A percentile compares a stretch with the other conserved stretches of the same genome.
Evolutionary conservation across 129 eudicot species (phyloP).

Genomic region (Logfia minima): DNA sequence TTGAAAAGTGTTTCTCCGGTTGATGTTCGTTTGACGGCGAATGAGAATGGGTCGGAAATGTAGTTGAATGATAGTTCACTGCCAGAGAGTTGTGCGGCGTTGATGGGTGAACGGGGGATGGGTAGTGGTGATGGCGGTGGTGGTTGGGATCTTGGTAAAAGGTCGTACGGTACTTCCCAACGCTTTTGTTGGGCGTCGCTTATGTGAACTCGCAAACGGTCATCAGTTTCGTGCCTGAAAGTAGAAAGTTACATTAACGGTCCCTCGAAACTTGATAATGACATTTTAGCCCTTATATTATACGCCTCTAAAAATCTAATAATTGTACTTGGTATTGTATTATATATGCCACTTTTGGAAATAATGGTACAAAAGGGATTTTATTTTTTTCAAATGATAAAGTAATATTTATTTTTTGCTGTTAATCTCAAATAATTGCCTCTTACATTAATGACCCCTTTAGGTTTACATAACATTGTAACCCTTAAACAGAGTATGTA

Average conservation of each 20-base stretch:
- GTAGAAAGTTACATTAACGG: background rate
- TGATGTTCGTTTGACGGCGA: conserved; percentile 75
- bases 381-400: too few relatives aligned
- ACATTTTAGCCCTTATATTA: background rate
- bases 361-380: too few relatives aligned
- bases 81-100: conserved; percentile 44
- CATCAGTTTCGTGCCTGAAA: conserved; percentile 83
- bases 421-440: too few relatives aligned
- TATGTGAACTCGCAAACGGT: conserved; percentile 76
- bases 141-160: conserved; percentile 72
- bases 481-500: too few relatives aligned
- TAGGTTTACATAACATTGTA: too few relatives aligned
- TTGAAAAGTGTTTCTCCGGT: conserved; percentile 77
- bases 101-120: conserved; percentile 31
- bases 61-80: conserved; percentile 65
- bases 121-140: conserved; percentile 44
- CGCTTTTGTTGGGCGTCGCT: conserved; percentile 77
- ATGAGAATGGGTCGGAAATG: conserved; percentile 75
- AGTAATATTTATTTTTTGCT: too few relatives aligned
- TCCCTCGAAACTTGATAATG: background rate
- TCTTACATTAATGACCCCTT: too few relatives aligned
- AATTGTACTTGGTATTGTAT: background rate
- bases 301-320: background rate
- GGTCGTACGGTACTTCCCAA: conserved; percentile 94
- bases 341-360: too few relatives aligned